Evolutionary conservation across 2,329 filamentous ascomycete genomes (phyloP).

Genomic region (Rutstroemia sp.): DNA sequence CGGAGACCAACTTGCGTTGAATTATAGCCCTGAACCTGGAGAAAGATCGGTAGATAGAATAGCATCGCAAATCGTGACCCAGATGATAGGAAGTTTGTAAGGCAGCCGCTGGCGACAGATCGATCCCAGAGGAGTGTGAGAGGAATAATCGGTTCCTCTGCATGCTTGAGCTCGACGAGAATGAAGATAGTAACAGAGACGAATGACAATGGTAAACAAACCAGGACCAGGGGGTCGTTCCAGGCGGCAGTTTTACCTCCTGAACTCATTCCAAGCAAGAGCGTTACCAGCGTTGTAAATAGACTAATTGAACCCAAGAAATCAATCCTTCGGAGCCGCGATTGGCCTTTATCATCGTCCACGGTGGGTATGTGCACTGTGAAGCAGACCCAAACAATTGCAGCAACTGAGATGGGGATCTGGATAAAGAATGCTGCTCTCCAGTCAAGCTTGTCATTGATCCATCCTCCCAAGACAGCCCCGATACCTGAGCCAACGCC

Average conservation of each 20-base stretch:
- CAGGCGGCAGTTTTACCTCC: slow-evolving; percentile 53
- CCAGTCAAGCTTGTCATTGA: slow-evolving; percentile 69
- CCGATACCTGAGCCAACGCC: slow-evolving; percentile 63
- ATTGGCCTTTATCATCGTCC: not conserved
- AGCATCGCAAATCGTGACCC: slow-evolving; percentile 47
- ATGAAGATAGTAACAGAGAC: slow-evolving; percentile 45
- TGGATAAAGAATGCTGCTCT: slow-evolving; percentile 29
- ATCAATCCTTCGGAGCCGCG: slow-evolving; percentile 52
- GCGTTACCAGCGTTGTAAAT: slow-evolving; percentile 59
- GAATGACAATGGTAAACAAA: slow-evolving; percentile 8
- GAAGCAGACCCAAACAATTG: not conserved
- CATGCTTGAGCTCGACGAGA: slow-evolving; percentile 44
- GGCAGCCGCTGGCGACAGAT: slow-evolving; percentile 57
- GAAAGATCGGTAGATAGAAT: slow-evolving; percentile 70
- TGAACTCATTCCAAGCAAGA: slow-evolving; percentile 60
- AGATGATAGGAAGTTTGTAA: slow-evolving; percentile 64
- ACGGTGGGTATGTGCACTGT: slow-evolving; percentile 2
- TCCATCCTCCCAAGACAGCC: slow-evolving; percentile 61
- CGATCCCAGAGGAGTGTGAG: slow-evolving; percentile 55
- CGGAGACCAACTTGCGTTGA: slow-evolving; percentile 56
- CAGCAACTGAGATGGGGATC: slow-evolving; percentile 1
- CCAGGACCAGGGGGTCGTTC: slow-evolving; percentile 49
- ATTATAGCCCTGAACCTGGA: slow-evolving; percentile 57
- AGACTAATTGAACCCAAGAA: slow-evolving; percentile 62
- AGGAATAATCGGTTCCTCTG: slow-evolving; percentile 47